Percentiles rank a stretch among this genome's conserved stretches.
These are phyloP conservation scores for Amanita brunnescens DNA, from an alignment of 768 basidiomycete species.

Conservation along the genomic window DNA sequence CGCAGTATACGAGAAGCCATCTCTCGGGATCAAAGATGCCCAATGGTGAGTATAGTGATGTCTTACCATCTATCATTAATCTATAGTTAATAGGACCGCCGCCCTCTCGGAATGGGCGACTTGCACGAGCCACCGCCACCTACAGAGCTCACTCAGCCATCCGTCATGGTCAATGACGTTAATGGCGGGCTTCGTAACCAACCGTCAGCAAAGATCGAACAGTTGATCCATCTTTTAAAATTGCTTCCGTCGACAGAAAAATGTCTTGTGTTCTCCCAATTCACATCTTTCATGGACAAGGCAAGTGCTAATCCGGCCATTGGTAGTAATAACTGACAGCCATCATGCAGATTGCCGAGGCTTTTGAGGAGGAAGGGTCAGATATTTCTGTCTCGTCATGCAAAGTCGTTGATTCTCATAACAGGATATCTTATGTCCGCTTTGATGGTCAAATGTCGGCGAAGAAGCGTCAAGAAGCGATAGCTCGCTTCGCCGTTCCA, in stretches of 20 bases:
- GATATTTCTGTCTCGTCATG: slow-evolving; percentile 9
- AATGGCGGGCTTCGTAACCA: slow-evolving; percentile 34
- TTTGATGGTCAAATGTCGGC: slow-evolving; percentile 88
- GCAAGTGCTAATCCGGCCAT: slow-evolving; percentile 23
- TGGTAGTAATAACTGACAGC: background rate
- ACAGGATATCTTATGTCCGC: slow-evolving; percentile 65
- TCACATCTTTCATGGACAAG: slow-evolving; percentile 79
- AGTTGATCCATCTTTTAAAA: slow-evolving; percentile 63
- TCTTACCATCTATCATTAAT: background rate
- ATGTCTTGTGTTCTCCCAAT: slow-evolving; percentile 84
- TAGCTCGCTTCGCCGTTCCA: slow-evolving; percentile 67
- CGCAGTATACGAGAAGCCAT: slow-evolving; percentile 63
- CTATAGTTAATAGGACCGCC: slow-evolving; percentile 52
- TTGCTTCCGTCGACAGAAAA: slow-evolving; percentile 66
- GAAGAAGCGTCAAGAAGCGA: slow-evolving; percentile 65
- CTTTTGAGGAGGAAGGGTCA: slow-evolving; percentile 57
- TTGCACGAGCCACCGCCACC: slow-evolving; percentile 57
- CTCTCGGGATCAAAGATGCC: slow-evolving; percentile 65
- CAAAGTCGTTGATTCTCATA: background rate
- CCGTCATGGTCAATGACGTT: slow-evolving; percentile 31
- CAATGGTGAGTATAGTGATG: slow-evolving; percentile 45
- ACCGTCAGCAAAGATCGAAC: slow-evolving; percentile 81
- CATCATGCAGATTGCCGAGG: slow-evolving; percentile 55
- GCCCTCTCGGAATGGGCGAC: slow-evolving; percentile 41
- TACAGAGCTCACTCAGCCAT: slow-evolving; percentile 59